Evolutionary conservation across 352 stramenopile genomes (phyloP), one percentile per base, ranked within the genome.

Genomic region (Plasmopara viticola): DNA sequence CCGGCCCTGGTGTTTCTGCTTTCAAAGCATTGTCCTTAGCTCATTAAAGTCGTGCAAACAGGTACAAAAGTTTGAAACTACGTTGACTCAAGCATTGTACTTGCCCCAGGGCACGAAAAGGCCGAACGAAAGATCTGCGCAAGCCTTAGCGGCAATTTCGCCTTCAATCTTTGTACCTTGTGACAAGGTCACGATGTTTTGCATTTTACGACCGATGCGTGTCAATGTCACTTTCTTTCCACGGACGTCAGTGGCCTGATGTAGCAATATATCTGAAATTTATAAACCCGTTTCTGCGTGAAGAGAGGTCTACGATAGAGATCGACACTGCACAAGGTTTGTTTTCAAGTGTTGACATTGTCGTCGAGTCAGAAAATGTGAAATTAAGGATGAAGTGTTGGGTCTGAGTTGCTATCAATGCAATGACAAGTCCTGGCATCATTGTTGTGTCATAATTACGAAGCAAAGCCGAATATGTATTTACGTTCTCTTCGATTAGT

Each of bases 111-210:
- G 9, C 86, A 68, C 45, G 48, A 90, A 86, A n/a, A 80, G 56
- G 48, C 87, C 79, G 39, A 79, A 90, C 17, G 47, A 50, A 14
- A 67, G 58, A 47, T 85, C 68, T 14, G 52, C 56, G 25, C 74
- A 86, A 17, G 72, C 70, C 35, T 82, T 72, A 34, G 87, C 86
- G 12, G 76, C 60, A 12, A 70, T 44, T 46, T 87, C 72, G 9
- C 70, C 79, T 55, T 87, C 72, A 14, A 90, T 54, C 35, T 77
- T 71, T 9, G 82, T 67, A 31, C 79, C 79, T 54, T 78, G 76
- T 9, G 79, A 84, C 74, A 90, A 80, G 4, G 64, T 73, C 41
- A 90, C 79, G 31, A 86, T 58, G 46, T 87, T 87, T 33, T 74
- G 51, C 15, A 54, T 33, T 30, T 85, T 81, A 10, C 55, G 54